Evolutionary conservation across 2,329 filamentous ascomycete species (phyloP).

Genomic region (Penicillium olsonii): DNA sequence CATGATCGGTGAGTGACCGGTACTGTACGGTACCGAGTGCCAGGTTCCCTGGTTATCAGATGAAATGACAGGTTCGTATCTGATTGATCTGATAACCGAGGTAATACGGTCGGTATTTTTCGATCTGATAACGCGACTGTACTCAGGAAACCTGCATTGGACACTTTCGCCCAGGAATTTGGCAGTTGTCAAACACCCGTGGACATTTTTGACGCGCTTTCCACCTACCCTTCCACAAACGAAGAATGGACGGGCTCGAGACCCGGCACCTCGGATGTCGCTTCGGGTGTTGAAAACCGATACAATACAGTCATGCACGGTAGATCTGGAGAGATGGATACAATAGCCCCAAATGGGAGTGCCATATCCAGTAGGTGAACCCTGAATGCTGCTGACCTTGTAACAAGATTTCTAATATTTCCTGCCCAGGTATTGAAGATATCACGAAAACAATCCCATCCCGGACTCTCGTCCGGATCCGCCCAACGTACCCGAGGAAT

Average conservation of each 20-base stretch:
- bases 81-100: constrained; percentile 17
- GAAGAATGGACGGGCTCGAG: background rate
- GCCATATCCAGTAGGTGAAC: constrained; percentile 14
- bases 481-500: constrained; percentile 9
- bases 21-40: background rate
- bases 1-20: background rate
- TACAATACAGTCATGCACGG: constrained; percentile 13
- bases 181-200: too few relatives aligned
- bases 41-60: constrained; percentile 15
- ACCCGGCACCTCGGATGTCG: constrained; percentile 1
- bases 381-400: constrained; percentile 6
- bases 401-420: background rate
- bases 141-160: too few relatives aligned
- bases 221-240: too few relatives aligned
- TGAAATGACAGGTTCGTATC: constrained; percentile 6
- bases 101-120: background rate
- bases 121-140: background rate
- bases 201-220: too few relatives aligned
- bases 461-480: constrained; percentile 3
- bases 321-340: constrained; percentile 22
- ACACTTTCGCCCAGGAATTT: too few relatives aligned
- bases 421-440: background rate
- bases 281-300: constrained; percentile 2
- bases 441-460: background rate
- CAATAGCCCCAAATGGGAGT: constrained; percentile 9